phyloP scores from a whole-genome alignment of 2,329 filamentous ascomycete species.

The Didymella lethalis region DNA sequence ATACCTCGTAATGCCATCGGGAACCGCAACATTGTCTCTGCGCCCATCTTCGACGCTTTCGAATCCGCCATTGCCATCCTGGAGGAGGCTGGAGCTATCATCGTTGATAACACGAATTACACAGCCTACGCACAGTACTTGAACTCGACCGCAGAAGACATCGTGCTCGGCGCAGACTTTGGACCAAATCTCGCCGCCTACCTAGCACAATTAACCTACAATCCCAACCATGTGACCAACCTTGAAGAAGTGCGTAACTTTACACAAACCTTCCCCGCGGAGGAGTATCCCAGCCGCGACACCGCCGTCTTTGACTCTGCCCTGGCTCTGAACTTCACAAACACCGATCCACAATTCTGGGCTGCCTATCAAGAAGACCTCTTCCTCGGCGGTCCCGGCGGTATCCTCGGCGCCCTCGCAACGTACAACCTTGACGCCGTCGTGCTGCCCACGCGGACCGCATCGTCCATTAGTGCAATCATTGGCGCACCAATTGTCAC shows the following conservation, averaged over 20 bases:
- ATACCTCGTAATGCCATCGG: conserved; percentile 67
- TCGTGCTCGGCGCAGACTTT: conserved; percentile 68
- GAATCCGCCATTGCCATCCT: conserved; percentile 63
- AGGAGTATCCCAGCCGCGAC: conserved; percentile 69
- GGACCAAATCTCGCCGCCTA: conserved; percentile 64
- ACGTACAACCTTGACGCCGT: conserved; percentile 68
- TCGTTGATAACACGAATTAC: conserved; percentile 69
- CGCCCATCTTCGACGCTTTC: conserved; percentile 62
- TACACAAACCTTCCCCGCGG: conserved; percentile 61
- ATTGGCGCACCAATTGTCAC: conserved; percentile 69
- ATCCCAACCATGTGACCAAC: conserved; percentile 63
- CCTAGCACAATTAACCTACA: conserved; percentile 63
- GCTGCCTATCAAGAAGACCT: conserved; percentile 61
- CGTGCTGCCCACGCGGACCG: conserved; percentile 64
- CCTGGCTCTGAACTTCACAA: conserved; percentile 62
- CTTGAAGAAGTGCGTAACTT: conserved; percentile 63
- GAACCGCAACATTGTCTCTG: conserved; percentile 38
- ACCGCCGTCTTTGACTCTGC: conserved; percentile 64
- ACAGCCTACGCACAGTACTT: conserved; percentile 59
- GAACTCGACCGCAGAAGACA: conserved; percentile 50
- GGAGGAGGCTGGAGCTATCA: conserved; percentile 63
- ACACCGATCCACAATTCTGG: conserved; percentile 66
- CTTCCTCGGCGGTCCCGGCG: conserved; percentile 65
- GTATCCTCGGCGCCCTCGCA: conserved; percentile 66
- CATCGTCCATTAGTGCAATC: conserved; percentile 60